These are phyloP conservation scores for Rhodotorula sp. DNA, from an alignment of 1,284 basidiomycete species.

Conservation along the genomic window DNA sequence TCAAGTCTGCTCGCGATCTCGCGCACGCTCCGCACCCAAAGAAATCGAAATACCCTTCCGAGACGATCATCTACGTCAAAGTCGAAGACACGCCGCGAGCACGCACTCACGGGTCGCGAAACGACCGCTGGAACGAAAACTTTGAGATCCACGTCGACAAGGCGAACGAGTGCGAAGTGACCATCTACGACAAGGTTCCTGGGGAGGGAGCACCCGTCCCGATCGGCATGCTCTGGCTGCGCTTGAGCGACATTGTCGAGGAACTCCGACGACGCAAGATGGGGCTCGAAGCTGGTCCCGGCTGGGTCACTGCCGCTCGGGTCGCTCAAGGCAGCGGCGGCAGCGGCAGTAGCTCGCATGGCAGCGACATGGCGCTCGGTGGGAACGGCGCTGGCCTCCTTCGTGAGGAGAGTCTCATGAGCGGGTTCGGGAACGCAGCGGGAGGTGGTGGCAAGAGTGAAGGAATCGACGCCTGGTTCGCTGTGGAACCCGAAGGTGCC, in stretches of 20 bases:
- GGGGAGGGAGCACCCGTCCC: conserved; percentile 66
- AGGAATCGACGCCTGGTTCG: conserved; percentile 95
- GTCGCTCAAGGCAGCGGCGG: conserved; percentile 39
- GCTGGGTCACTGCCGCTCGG: conserved; percentile 82
- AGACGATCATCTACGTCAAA: conserved; percentile 91
- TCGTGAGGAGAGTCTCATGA: conserved; percentile 11
- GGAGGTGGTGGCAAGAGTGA: conserved; percentile 17
- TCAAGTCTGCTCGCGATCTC: conserved; percentile 86
- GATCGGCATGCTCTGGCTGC: conserved; percentile 93
- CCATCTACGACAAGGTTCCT: conserved; percentile 87
- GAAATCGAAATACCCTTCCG: conserved; percentile 67
- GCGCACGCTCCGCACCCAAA: conserved; percentile 81
- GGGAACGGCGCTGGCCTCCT: background rate
- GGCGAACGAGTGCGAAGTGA: conserved; percentile 96
- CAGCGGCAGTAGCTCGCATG: conserved; percentile 2
- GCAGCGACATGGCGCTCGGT: background rate
- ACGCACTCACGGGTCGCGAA: conserved; percentile 85
- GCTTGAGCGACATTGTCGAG: conserved; percentile 91
- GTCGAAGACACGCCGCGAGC: conserved; percentile 94
- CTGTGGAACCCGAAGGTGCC: conserved; percentile 96
- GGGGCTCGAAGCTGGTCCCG: conserved; percentile 66
- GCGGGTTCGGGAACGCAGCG: background rate
- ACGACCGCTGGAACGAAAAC: conserved; percentile 95
- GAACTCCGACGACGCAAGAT: conserved; percentile 91
- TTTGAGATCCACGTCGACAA: conserved; percentile 97